Percentiles rank a stretch among this genome's conserved stretches.
These are phyloP conservation scores for Gnomoniopsis sp. DNA, from an alignment of 2,329 filamentous ascomycete genomes.

Conservation along the genomic window DNA sequence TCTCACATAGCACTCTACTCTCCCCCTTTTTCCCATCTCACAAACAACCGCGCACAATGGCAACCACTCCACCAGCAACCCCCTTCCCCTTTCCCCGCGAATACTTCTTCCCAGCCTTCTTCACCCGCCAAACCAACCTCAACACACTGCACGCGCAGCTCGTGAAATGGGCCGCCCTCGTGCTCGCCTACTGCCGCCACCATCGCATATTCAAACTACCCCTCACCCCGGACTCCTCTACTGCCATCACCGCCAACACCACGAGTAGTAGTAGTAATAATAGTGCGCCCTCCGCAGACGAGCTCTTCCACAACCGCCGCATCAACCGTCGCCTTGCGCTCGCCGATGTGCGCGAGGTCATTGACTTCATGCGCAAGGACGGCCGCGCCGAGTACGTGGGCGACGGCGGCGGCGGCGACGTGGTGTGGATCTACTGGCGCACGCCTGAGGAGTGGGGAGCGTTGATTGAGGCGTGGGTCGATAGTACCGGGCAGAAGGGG, in stretches of 20 bases:
- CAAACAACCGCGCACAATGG: too few relatives aligned
- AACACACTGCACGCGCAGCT: constrained; percentile 73
- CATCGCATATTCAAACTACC: constrained; percentile 74
- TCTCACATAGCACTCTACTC: too few relatives aligned
- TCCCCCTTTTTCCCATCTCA: not conserved
- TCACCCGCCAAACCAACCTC: constrained; percentile 74
- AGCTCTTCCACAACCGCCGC: constrained; percentile 55
- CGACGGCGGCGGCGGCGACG: constrained; percentile 37
- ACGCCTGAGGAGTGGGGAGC: constrained; percentile 88
- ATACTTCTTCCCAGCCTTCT: constrained; percentile 81
- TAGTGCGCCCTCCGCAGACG: constrained; percentile 28
- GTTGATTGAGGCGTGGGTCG: constrained; percentile 74
- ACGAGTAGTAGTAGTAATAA: not conserved
- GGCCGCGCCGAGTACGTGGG: constrained; percentile 65
- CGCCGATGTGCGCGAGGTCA: constrained; percentile 53
- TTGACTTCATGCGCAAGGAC: constrained; percentile 57
- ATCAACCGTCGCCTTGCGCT: constrained; percentile 49
- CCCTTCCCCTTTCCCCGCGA: constrained; percentile 58
- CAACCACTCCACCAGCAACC: not conserved
- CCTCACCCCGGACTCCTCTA: constrained; percentile 37
- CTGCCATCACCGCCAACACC: not conserved
- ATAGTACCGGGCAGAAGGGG: constrained; percentile 84
- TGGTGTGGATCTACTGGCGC: constrained; percentile 79
- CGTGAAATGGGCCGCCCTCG: constrained; percentile 79
- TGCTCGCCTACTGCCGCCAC: constrained; percentile 79